Evolutionary conservation across 148 eudicot species (phyloP).

Genomic region (Rhododendron molle): DNA sequence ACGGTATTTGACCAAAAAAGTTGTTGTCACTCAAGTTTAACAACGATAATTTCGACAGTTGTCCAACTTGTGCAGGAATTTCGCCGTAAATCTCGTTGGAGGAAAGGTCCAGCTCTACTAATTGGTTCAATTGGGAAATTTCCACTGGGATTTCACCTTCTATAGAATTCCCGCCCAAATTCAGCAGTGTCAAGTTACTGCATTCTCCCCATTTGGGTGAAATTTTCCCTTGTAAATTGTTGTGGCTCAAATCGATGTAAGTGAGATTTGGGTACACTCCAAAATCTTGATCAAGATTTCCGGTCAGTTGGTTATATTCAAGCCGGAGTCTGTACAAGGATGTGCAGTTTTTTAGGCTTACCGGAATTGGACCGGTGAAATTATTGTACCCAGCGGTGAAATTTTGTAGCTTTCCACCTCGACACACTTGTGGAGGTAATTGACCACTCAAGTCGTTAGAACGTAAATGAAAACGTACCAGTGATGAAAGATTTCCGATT

Average conservation of each 20-base stretch:
- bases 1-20: slow-evolving; percentile 15
- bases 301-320: neutral
- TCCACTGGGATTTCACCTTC: too few relatives aligned
- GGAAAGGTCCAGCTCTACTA: too few relatives aligned
- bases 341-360: slow-evolving; percentile 5
- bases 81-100: too few relatives aligned
- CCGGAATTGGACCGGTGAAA: slow-evolving; percentile 1
- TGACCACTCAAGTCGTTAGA: neutral
- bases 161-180: too few relatives aligned
- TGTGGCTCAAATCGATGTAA: neutral
- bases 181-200: neutral
- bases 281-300: neutral
- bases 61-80: neutral
- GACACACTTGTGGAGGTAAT: slow-evolving; percentile 3
- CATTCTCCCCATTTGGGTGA: neutral
- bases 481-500: neutral
- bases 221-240: neutral
- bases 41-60: neutral
- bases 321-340: slow-evolving; percentile 9
- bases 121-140: too few relatives aligned
- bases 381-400: neutral
- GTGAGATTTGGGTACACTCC: slow-evolving; percentile 8
- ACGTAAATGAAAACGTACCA: neutral
- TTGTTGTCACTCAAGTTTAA: slow-evolving; percentile 15
- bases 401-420: neutral